Base-by-base conservation (phyloP, 2,329 filamentous ascomycete species). In the Trichoderma oligosporum region DNA sequence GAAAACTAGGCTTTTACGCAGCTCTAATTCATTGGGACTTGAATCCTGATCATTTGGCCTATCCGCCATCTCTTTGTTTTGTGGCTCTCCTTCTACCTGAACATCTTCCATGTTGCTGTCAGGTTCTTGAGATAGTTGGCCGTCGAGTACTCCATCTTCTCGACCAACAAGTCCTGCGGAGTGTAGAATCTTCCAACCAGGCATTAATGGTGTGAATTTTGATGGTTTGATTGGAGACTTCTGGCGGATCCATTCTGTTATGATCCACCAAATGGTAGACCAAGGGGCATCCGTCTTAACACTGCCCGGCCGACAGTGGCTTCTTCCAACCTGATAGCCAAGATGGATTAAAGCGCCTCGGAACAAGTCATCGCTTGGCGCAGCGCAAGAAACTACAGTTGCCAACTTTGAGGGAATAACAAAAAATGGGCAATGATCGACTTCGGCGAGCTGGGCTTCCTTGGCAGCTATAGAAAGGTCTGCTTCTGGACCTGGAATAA, bases 211-310 rank as follows among this genome's bases (percentile, higher is more conserved):
- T 65, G 83, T 87, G 56, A 96, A 78, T 18, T 84, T 83, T 1
- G 82, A 82, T 33, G 86, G 82, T 68, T 89, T 95, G 58, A 96
- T 79, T 0, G 92, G 91, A 0, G 83, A 80, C 66, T 87, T 88
- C 68, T 96, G 91, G 22, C 87, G 82, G 12, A 89, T 83, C 91
- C 91, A 99, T 73, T 96, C 91, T 24, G 89, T 82, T 84, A 97
- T 94, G 25, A 97, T 78, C 69, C 95, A 88, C 92, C 94, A 97
- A 46, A 99, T 82, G 0, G 90, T 85, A 4, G 78, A 78, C 91
- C 91, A 99, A 0, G 92, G 89, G 12, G 94, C 94, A 72, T 97
- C 85, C 0, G 94, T 97, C 76, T 95, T 96, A 72, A 97, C 85
- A 66, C 89, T 94, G 24, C 92, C 93, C 0, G 90, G 82, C 63